These are phyloP conservation scores for Carex parvula DNA, from an alignment of 176 grass and related monocot genomes.

Conservation along the genomic window DNA sequence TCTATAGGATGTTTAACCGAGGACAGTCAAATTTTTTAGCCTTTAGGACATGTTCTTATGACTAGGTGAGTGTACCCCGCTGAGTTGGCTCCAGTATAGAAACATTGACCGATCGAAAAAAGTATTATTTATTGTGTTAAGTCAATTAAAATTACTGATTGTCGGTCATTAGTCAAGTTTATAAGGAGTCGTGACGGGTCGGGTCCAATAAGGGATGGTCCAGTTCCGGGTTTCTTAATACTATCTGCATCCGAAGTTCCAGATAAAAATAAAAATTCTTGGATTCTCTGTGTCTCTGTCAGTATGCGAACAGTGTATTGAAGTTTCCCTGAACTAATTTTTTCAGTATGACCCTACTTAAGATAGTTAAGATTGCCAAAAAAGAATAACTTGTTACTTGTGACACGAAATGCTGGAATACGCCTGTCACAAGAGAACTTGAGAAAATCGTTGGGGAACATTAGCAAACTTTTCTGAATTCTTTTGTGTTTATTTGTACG, in stretches of 20 bases:
- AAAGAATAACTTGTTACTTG: not conserved
- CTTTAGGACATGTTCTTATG: not conserved
- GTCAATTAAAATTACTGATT: not conserved
- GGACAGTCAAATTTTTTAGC: not conserved
- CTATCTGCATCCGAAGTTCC: not conserved
- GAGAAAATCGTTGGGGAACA: not conserved
- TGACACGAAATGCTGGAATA: not conserved
- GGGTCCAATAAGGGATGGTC: not conserved
- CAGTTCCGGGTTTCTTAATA: not conserved
- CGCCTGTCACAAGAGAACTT: not conserved
- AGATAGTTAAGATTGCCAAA: not conserved
- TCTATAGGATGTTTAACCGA: not conserved
- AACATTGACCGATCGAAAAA: conserved; percentile 22
- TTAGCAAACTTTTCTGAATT: not conserved
- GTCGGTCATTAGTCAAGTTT: not conserved
- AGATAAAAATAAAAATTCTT: not conserved
- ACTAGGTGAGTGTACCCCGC: conserved; percentile 15
- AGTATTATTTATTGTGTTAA: not conserved
- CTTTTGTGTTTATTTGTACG: not conserved
- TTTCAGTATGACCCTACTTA: not conserved
- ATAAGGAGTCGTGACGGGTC: not conserved
- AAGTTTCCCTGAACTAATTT: not conserved
- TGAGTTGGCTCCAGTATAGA: conserved; percentile 18
- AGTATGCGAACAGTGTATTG: not conserved
- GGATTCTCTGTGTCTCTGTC: not conserved